Conservation (phyloP, 345 rosid species). For the Noccaea caerulescens region DNA sequence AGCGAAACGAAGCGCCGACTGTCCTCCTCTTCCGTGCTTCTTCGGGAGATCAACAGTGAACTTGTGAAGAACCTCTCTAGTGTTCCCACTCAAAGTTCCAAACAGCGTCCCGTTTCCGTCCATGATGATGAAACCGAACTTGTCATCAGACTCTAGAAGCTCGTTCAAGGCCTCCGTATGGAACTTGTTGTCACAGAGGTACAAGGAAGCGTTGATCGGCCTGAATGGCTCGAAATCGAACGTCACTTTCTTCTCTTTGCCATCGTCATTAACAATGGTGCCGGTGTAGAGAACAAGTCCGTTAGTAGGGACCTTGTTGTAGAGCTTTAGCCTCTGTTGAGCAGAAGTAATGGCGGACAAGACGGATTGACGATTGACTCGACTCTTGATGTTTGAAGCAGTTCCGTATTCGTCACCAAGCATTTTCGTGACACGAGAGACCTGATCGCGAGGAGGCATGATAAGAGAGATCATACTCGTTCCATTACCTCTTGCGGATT, state of each 20-base stretch:
- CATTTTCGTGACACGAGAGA: constrained; percentile 92
- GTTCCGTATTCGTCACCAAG: constrained; percentile 94
- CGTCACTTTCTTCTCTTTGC: constrained; percentile 92
- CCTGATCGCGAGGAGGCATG: constrained; percentile 96
- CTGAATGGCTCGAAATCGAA: constrained; percentile 94
- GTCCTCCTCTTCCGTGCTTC: constrained; percentile 98
- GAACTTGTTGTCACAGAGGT: constrained; percentile 87
- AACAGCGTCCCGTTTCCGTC: constrained; percentile 91
- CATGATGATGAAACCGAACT: constrained; percentile 93
- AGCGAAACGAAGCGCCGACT: constrained; percentile 95
- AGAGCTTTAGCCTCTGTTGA: constrained; percentile 89
- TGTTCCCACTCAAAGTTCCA: constrained; percentile 91
- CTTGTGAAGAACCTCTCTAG: constrained; percentile 90
- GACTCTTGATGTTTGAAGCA: constrained; percentile 91
- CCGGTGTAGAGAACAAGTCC: constrained; percentile 93
- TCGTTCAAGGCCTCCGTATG: constrained; percentile 88
- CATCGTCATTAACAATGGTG: constrained; percentile 78
- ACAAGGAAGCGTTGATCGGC: constrained; percentile 88
- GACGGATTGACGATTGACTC: constrained; percentile 92
- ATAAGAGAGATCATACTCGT: constrained; percentile 97
- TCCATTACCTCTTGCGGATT: constrained; percentile 92
- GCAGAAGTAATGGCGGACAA: constrained; percentile 94
- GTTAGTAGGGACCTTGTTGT: constrained; percentile 86
- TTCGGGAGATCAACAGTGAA: constrained; percentile 88
- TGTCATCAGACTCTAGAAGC: constrained; percentile 88